A percentile compares a stretch with the other conserved stretches of the same genome.
Evolutionary conservation across 1,139 yeast species (phyloP).

Genomic region (Nakaseomyces bracarensis): DNA sequence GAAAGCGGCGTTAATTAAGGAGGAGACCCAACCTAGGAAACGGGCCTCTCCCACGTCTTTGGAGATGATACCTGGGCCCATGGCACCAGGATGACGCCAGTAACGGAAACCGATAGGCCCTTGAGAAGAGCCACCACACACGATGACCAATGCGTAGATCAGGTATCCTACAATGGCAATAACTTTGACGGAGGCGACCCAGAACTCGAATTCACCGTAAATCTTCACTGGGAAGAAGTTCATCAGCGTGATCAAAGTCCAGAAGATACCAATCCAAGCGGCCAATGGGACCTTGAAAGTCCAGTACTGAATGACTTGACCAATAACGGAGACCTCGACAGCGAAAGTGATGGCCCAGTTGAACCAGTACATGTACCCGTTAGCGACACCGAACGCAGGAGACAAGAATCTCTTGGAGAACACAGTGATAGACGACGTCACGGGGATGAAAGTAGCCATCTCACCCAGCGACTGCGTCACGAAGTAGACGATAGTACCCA

Average conservation of each 20-base stretch:
- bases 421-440: slow-evolving; percentile 58
- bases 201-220: slow-evolving; percentile 63
- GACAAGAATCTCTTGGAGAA: slow-evolving; percentile 55
- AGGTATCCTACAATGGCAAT: slow-evolving; percentile 66
- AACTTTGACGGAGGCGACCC: slow-evolving; percentile 61
- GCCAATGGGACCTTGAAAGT: slow-evolving; percentile 57
- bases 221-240: slow-evolving; percentile 56
- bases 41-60: slow-evolving; percentile 40
- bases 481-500: slow-evolving; percentile 56
- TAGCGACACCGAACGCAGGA: slow-evolving; percentile 68
- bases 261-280: slow-evolving; percentile 67
- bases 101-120: slow-evolving; percentile 72
- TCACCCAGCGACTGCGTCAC: slow-evolving; percentile 70
- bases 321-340: slow-evolving; percentile 71
- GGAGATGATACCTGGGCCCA: slow-evolving; percentile 45
- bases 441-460: slow-evolving; percentile 71
- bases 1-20: slow-evolving; percentile 64
- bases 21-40: slow-evolving; percentile 53
- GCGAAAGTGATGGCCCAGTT: slow-evolving; percentile 83
- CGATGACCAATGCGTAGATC: slow-evolving; percentile 57
- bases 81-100: slow-evolving; percentile 59
- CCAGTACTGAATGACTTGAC: slow-evolving; percentile 72
- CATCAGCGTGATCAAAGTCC: slow-evolving; percentile 42
- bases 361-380: slow-evolving; percentile 82
- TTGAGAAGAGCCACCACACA: slow-evolving; percentile 60